These are phyloP conservation scores for Pseudogymnoascus sp. DNA, from an alignment of 2,329 filamentous ascomycete genomes.

Conservation along the genomic window DNA sequence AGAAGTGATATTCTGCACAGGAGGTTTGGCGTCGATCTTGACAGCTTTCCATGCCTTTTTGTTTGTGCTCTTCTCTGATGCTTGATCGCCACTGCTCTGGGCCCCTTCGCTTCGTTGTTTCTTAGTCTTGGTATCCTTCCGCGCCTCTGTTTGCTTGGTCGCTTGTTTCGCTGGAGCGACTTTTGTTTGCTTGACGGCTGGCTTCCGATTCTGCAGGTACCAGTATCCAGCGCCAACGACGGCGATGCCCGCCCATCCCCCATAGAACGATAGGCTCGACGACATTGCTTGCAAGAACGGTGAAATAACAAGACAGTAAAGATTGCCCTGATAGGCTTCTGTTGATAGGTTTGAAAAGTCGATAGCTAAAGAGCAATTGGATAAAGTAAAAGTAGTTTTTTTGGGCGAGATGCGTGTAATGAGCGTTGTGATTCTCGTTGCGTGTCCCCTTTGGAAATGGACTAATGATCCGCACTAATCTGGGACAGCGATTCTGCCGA, in stretches of 20 bases:
- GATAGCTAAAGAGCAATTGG: not conserved
- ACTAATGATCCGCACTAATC: not conserved
- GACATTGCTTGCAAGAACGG: not conserved
- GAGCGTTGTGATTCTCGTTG: not conserved
- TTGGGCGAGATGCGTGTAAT: not conserved
- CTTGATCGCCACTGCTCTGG: conserved; percentile 20
- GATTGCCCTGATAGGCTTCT: conserved; percentile 4
- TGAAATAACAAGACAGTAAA: not conserved
- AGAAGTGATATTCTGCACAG: not conserved
- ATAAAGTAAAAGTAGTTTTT: not conserved
- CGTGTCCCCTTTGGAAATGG: conserved; percentile 6
- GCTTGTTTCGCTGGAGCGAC: conserved; percentile 15
- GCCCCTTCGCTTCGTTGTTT: conserved; percentile 21
- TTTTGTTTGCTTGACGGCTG: conserved; percentile 10
- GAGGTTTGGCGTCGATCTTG: conserved; percentile 4
- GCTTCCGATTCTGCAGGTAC: conserved; percentile 15
- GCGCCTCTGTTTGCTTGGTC: conserved; percentile 18
- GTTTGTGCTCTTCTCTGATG: conserved; percentile 14
- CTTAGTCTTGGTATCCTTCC: conserved; percentile 23
- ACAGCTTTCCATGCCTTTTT: conserved; percentile 19
- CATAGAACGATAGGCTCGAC: conserved; percentile 24
- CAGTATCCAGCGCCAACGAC: conserved; percentile 26
- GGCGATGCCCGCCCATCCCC: conserved; percentile 31
- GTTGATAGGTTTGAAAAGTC: not conserved
- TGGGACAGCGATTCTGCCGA: conserved; percentile 1